Percentiles rank a stretch among this genome's conserved stretches.
Evolutionary conservation across 352 stramenopile genomes (phyloP).

Genomic region (Globisporangium paddicum): DNA sequence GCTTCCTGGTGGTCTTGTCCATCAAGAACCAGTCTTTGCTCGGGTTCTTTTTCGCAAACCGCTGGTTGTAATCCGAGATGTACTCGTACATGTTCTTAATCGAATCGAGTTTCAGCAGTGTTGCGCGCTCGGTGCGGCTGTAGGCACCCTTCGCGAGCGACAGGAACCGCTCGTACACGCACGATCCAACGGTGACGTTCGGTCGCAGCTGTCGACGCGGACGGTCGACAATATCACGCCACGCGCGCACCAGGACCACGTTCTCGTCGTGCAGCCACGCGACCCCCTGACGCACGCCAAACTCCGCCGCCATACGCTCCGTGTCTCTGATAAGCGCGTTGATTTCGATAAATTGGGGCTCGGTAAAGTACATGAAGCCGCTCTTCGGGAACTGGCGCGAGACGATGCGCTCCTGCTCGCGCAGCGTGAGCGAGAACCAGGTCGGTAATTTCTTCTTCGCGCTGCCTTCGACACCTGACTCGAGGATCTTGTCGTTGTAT

Average conservation of each 20-base stretch:
- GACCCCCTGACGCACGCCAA: background rate
- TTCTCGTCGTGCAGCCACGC: conserved; percentile 7
- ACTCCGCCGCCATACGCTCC: background rate
- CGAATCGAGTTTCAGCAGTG: conserved; percentile 2
- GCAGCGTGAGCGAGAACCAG: conserved; percentile 6
- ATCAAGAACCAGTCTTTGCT: conserved; percentile 7
- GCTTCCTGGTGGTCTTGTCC: background rate
- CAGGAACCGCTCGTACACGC: conserved; percentile 11
- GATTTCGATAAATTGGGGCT: conserved; percentile 5
- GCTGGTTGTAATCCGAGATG: conserved; percentile 9
- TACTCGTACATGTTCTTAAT: conserved; percentile 9
- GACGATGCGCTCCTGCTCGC: conserved; percentile 10
- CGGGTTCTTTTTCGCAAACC: background rate
- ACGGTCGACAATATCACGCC: conserved; percentile 4
- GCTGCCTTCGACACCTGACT: background rate
- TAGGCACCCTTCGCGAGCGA: background rate
- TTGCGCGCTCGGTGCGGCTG: conserved; percentile 1
- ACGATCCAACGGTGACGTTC: background rate
- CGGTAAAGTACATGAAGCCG: conserved; percentile 14
- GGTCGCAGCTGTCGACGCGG: background rate
- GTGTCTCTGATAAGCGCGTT: conserved; percentile 4
- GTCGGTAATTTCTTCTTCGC: background rate
- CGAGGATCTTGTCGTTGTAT: conserved; percentile 2
- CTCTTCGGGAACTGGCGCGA: conserved; percentile 1
- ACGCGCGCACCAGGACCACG: conserved; percentile 8